A percentile compares a stretch with the other conserved stretches of the same genome.
Evolutionary conservation across 768 basidiomycete species (phyloP).

Genomic region (Filobasidium wieringae): DNA sequence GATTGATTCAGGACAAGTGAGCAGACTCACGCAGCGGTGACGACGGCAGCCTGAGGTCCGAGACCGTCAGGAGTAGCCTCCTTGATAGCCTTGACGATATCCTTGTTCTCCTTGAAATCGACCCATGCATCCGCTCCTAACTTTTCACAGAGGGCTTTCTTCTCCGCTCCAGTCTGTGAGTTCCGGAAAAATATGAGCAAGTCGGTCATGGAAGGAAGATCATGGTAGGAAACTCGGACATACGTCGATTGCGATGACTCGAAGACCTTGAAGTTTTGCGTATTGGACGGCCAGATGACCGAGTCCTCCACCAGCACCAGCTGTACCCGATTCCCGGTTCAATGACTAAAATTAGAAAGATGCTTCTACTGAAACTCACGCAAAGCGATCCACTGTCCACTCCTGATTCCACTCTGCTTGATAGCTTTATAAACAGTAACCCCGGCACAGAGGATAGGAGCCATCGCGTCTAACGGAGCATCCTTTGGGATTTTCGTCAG

Average conservation of each 20-base stretch:
- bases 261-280: conserved; percentile 61
- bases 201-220: background rate
- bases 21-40: conserved; percentile 38
- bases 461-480: conserved; percentile 47
- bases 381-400: conserved; percentile 47
- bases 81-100: conserved; percentile 56
- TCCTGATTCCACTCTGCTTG: conserved; percentile 54
- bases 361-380: background rate
- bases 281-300: conserved; percentile 79
- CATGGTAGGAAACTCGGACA: background rate
- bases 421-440: conserved; percentile 77
- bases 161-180: conserved; percentile 51
- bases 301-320: conserved; percentile 48
- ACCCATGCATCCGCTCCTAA: conserved; percentile 60
- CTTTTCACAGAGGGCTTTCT: conserved; percentile 49
- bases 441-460: conserved; percentile 65
- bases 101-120: conserved; percentile 59
- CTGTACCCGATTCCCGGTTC: background rate
- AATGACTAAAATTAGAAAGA: background rate
- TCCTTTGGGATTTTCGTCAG: conserved; percentile 70
- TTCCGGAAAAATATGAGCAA: background rate
- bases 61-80: conserved; percentile 49
- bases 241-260: conserved; percentile 65
- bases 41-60: conserved; percentile 56
- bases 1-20: no score